These are phyloP conservation scores for Acacia pycnantha DNA, from an alignment of 331 rosid genomes.

Conservation along the genomic window DNA sequence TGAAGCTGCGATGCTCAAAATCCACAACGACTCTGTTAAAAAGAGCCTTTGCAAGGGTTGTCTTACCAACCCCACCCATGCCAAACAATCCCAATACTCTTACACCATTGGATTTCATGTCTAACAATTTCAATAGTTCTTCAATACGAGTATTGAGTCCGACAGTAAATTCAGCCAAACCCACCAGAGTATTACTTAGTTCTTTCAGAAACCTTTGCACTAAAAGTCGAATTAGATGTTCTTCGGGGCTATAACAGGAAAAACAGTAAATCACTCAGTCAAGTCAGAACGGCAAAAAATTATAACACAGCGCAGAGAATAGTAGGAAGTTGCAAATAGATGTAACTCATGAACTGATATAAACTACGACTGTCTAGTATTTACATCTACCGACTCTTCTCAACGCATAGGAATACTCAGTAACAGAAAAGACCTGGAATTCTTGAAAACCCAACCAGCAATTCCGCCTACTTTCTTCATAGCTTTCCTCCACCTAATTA, in stretches of 20 bases:
- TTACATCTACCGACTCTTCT: no score
- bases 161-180: constrained; percentile 37
- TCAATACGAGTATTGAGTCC: constrained; percentile 48
- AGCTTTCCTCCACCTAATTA: constrained; percentile 51
- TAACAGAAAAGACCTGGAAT: not conserved
- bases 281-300: not conserved
- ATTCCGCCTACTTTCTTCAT: constrained; percentile 50
- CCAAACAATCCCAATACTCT: constrained; percentile 55
- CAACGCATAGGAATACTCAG: not conserved
- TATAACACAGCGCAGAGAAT: not conserved
- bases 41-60: constrained; percentile 58
- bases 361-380: no score
- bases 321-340: not conserved
- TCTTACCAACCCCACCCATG: constrained; percentile 62
- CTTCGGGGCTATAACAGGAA: constrained; percentile 31
- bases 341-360: not conserved
- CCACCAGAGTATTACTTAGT: constrained; percentile 46
- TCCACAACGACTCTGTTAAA: constrained; percentile 36
- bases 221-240: constrained; percentile 22
- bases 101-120: constrained; percentile 39
- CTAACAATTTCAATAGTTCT: constrained; percentile 20
- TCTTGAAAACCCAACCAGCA: constrained; percentile 39
- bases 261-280: not conserved
- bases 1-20: constrained; percentile 41
- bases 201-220: constrained; percentile 39